A percentile compares a stretch with the other conserved stretches of the same genome.
phyloP scores from a whole-genome alignment of 192 early-diverging fungal genomes.

The Dissophora ornata region DNA sequence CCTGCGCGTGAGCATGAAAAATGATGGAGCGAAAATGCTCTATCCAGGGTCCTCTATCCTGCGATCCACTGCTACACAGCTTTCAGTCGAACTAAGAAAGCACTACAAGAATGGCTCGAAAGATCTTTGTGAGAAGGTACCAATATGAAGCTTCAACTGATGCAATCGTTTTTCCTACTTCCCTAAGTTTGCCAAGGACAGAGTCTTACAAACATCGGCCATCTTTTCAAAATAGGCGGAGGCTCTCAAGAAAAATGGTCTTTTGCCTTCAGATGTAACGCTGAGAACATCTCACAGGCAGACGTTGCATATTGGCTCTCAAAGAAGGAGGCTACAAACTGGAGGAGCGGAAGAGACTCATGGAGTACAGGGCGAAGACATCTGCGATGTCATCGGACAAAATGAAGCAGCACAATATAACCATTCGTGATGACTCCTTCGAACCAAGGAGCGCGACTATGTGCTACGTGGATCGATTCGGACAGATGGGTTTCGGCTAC shows the following conservation, averaged over 20 bases:
- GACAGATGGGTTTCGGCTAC: too few species aligned
- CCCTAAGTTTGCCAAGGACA: too few species aligned
- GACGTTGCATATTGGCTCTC: too few species aligned
- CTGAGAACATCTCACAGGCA: too few species aligned
- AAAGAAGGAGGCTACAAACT: too few species aligned
- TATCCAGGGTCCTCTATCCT: neutral
- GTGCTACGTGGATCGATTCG: constrained; percentile 5
- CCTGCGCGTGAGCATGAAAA: neutral
- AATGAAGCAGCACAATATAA: neutral
- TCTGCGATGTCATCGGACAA: neutral
- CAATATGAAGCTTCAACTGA: too few species aligned
- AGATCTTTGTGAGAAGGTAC: neutral
- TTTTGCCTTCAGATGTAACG: too few species aligned
- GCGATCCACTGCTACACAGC: neutral
- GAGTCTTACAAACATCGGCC: too few species aligned
- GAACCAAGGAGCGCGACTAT: constrained; percentile 1
- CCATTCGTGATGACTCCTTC: neutral
- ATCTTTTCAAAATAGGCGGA: too few species aligned
- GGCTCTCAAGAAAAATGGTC: too few species aligned
- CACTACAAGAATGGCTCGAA: constrained; percentile 1
- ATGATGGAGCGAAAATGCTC: neutral
- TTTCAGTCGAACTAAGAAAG: neutral
- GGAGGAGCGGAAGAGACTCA: too few species aligned
- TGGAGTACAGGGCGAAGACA: neutral
- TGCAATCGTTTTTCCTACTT: too few species aligned